Base-by-base conservation (phyloP, 306 rosid species). In the Ormosia semicastrata region DNA sequence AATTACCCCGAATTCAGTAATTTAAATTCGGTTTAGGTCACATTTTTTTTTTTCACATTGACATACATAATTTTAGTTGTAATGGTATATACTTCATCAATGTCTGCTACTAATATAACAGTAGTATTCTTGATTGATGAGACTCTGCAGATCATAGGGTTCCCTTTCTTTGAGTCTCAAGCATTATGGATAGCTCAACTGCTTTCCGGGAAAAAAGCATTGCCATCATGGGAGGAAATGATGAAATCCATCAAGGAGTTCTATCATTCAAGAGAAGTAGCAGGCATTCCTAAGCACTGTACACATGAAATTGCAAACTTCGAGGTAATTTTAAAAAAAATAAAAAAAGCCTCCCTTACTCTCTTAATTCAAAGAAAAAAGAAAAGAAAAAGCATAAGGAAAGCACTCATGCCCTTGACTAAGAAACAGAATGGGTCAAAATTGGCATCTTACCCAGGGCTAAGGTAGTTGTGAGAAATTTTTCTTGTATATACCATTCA, bases 101-200 rank as follows among this genome's bases (percentile, higher is more conserved):
- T 9, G 12, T 29, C 6, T 30, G 24, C 12, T 8, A 8, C 14
- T 39, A 37, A 0, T n/a, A 41, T 47, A 29, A 50, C 50, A 58
- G 13, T 15, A 60, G 37, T 47, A 46, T 36, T 71, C 8, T 33
- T 60, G 56, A 6, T 46, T 76, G 24, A 60, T 46, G 80, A 8
- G 18, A 46, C 8, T 29, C 33, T 86, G 82, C 89, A 95, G 99
- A 71, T 95, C 53, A 85, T 95, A 87, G 99, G 98, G 66, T 89
- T 93, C 88, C 99, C 97, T 78, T 95, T 95, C 92, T 95, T 93
- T 89, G 98, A 95, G 83, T 89, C 97, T 43, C 99, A 95, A 92
- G 99, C 98, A 86, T 90, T 73, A 87, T 95, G 98, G 99, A 91
- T 93, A 90, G 96, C 99, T 71, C 96, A 95, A 87, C 86, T 93